Conservation (phyloP, 164 flowering plant genomes). For the Magnolia changhungtana region DNA sequence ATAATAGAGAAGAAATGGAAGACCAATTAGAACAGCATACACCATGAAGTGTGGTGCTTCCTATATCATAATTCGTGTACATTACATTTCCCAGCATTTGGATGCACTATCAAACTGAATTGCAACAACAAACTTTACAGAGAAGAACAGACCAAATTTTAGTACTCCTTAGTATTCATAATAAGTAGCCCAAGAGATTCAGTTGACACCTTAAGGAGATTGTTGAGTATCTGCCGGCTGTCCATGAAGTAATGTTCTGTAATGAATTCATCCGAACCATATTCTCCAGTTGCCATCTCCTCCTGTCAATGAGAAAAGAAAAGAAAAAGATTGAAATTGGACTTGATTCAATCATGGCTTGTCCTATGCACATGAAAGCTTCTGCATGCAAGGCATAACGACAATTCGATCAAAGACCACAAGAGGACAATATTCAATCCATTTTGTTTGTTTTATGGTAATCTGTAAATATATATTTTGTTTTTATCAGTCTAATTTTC, state of each 20-base stretch:
- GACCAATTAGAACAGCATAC: not conserved
- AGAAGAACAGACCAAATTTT: too few species aligned
- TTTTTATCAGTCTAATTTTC: too few species aligned
- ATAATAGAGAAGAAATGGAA: not conserved
- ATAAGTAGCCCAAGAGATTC: not conserved
- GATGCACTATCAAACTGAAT: not conserved
- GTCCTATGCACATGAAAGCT: too few species aligned
- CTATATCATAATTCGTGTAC: not conserved
- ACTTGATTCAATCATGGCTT: too few species aligned
- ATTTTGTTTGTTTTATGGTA: too few species aligned
- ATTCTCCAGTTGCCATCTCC: conserved; percentile 30
- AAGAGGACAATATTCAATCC: too few species aligned
- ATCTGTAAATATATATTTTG: too few species aligned
- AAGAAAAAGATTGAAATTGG: not conserved
- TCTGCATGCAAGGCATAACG: too few species aligned
- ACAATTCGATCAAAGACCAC: too few species aligned
- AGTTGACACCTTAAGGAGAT: conserved; percentile 35
- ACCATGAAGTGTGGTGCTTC: not conserved
- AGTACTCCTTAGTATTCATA: not conserved
- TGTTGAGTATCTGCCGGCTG: conserved; percentile 29
- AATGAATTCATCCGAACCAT: conserved; percentile 27
- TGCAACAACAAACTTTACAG: too few species aligned
- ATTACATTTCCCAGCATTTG: too few species aligned
- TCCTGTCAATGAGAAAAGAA: conserved; percentile 25
- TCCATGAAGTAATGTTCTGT: conserved; percentile 31